Conservation (phyloP, 441 rosid species). For the Populus hybrid region DNA sequence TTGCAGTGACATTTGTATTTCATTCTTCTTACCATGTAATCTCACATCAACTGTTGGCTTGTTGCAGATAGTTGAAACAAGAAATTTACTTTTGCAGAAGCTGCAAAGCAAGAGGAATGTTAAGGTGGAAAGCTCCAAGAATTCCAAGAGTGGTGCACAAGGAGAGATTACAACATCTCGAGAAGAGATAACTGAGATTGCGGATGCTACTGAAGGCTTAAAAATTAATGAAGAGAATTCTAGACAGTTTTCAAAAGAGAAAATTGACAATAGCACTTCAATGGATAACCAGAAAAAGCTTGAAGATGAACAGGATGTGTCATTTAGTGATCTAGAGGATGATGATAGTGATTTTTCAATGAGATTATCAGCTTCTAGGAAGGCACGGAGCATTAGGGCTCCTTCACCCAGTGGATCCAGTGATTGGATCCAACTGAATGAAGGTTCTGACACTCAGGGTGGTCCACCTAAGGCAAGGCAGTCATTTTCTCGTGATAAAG, state of each 20-base stretch:
- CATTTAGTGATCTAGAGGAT: constrained; percentile 68
- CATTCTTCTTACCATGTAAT: not conserved
- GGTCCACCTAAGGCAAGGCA: constrained; percentile 29
- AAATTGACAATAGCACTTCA: constrained; percentile 24
- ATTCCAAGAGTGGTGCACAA: constrained; percentile 15
- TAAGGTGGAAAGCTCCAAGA: constrained; percentile 20
- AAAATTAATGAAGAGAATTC: constrained; percentile 32
- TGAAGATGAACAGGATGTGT: constrained; percentile 44
- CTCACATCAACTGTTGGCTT: not conserved
- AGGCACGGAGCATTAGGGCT: constrained; percentile 14
- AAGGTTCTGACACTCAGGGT: constrained; percentile 24
- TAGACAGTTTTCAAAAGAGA: constrained; percentile 41
- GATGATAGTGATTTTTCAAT: constrained; percentile 30
- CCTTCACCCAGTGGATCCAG: constrained; percentile 49
- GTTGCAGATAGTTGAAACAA: constrained; percentile 50
- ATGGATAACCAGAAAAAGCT: constrained; percentile 21
- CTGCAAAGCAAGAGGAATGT: constrained; percentile 32
- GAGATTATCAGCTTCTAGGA: constrained; percentile 26
- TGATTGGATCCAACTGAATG: constrained; percentile 57
- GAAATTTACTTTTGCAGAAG: constrained; percentile 50
- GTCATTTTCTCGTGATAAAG: constrained; percentile 42
- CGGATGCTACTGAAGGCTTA: constrained; percentile 25
- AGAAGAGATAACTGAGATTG: constrained; percentile 27
- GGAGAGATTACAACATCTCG: constrained; percentile 19
- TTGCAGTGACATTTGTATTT: not conserved